Percentiles rank a stretch among this genome's conserved stretches.
Conservation (phyloP, 2,329 filamentous ascomycete species). For the Trichophyton rubrum region DNA sequence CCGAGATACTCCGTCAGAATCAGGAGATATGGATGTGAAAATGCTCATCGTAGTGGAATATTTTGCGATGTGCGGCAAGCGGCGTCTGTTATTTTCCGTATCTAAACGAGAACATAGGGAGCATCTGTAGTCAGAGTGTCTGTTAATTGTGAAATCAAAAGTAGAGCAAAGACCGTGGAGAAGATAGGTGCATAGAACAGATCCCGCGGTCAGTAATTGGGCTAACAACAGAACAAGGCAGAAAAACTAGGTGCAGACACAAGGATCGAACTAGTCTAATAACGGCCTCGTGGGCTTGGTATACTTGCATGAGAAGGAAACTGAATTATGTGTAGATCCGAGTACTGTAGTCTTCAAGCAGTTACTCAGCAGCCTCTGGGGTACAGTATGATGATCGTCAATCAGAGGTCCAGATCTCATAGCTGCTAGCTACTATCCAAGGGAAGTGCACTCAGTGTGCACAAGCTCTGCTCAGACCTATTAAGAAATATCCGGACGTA, state of each 20-base stretch:
- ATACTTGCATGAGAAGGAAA: neutral
- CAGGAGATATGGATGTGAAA: neutral
- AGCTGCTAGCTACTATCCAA: no score
- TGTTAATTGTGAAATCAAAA: neutral
- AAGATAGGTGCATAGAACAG: neutral
- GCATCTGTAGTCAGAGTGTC: no score
- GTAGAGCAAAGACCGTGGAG: neutral
- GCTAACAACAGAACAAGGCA: neutral
- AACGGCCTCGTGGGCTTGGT: neutral
- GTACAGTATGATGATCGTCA: no score
- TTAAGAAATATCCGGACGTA: no score
- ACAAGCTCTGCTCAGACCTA: no score
- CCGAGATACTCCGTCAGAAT: neutral
- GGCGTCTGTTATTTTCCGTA: neutral
- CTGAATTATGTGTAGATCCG: neutral
- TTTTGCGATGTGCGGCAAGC: neutral
- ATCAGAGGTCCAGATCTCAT: no score
- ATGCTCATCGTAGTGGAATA: neutral
- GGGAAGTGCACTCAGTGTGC: no score
- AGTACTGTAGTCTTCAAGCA: neutral
- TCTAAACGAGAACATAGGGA: neutral
- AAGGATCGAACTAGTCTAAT: neutral
- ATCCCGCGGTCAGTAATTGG: neutral
- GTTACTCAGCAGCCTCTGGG: no score
- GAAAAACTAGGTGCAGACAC: neutral